Conservation (phyloP, 768 basidiomycete species). For the Paxillus involutus region DNA sequence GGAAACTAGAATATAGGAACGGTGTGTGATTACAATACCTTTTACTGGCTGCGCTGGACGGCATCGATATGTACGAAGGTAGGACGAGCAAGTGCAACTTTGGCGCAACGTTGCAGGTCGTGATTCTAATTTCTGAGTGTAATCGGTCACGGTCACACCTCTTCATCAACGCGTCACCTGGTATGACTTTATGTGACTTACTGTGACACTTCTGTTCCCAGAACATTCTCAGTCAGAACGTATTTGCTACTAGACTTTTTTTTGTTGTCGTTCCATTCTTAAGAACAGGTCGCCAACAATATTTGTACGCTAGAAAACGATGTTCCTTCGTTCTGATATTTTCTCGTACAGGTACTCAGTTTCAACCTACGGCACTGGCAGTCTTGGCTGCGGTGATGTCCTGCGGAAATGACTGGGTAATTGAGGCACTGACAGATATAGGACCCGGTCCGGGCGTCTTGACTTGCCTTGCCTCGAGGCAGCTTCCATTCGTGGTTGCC, state of each 20-base stretch:
- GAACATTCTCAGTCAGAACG: too few relatives aligned
- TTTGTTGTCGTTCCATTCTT: background rate
- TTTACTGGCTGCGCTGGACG: constrained; percentile 16
- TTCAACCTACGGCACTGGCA: too few relatives aligned
- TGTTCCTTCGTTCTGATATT: background rate
- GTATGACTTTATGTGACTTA: background rate
- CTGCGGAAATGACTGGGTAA: constrained; percentile 7
- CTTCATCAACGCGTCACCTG: background rate
- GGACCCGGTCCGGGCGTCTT: constrained; percentile 9
- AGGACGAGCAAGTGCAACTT: too few relatives aligned
- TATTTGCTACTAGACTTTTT: background rate
- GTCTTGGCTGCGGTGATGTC: constrained; percentile 6
- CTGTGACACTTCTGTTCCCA: background rate
- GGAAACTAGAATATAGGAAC: background rate
- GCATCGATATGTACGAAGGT: constrained; percentile 2
- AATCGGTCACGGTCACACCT: background rate
- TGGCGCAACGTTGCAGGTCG: too few relatives aligned
- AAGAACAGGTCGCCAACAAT: background rate
- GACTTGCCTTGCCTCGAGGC: constrained; percentile 35
- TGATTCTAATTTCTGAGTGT: too few relatives aligned
- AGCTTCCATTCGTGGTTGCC: constrained; percentile 57
- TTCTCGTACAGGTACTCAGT: background rate
- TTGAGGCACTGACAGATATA: constrained; percentile 1
- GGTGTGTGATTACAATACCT: constrained; percentile 1
- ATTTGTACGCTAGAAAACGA: background rate